Evolutionary conservation across 164 flowering plant genomes (phyloP), one percentile per base, ranked within the genome.

Genomic region (Platanus orientalis): DNA sequence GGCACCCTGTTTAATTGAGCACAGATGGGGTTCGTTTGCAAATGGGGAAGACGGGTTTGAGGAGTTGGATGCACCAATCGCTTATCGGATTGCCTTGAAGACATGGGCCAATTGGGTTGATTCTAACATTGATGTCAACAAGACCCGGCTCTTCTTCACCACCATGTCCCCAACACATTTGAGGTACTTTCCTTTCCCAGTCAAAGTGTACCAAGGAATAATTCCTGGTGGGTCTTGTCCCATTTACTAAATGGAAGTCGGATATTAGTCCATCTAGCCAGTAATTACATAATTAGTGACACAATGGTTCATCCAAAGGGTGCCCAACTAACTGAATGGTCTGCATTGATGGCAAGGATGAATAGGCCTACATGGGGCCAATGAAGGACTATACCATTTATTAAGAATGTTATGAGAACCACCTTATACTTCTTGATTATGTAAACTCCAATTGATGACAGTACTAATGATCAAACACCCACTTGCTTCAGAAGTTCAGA

Each of bases 81-180:
- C 99, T 28, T 95, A 90, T 70, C 77, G 69, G 39, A 36, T 87
- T 10, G 92, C 71, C 23, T 67, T 92, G 61, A 88, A 80, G 71
- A 92, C 96, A 21, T 92, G 97, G 99, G 96, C 96, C 7, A 90
- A 90, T 54, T 95, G 99, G 99, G 74, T 88, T 6, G 98, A 95
- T 67, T 76, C 92, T 0, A 90, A 62, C 13, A 63, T 90, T 24
- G 71, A 92, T 75, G 86, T 92, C 7, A 88, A 85, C 68, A 78
- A 66, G 29, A 90, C 94, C 6, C 67, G 86, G 6, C 86, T 88
- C 58, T 88, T 95, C 77, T 92, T 92, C 85, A 83, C 89, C 27
- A 80, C 88, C 2, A 84, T 87, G 91, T 95, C 97, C 28, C 97
- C 97, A 10, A 76, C 92, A 27, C 97, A 89, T 66, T 75, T 78